Evolutionary conservation across 2,329 filamentous ascomycete genomes (phyloP), one percentile per base, ranked within the genome.

Genomic region (Akanthomyces lecanii): DNA sequence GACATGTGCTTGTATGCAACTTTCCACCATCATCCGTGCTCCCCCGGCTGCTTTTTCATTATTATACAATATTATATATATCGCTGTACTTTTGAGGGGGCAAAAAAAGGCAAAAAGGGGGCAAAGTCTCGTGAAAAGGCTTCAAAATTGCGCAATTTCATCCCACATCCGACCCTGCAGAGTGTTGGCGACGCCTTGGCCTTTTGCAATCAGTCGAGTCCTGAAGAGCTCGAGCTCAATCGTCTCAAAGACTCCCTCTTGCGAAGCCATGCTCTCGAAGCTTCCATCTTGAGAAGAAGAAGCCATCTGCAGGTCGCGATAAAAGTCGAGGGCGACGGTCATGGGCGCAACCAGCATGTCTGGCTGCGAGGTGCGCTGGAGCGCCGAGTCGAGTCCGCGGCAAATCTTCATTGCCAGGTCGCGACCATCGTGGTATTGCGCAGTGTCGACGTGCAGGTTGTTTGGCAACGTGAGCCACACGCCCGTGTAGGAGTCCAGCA

Each of bases 331-430:
- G 0, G 76, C 79, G 16, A 79, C 74, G 8, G 70, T 73, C 69
- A 83, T 73, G 4, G 80, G 79, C 12, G 74, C 74, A 10, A 75
- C 68, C 18, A 83, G 67, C 66, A 81, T 66, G 64, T 82, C 80
- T 1, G 80, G 81, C 71, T 82, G 80, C 16, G 74, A 73, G 1
- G 76, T 80, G 3, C 70, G 72, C 7, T 69, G 71, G 5, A 84
- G 72, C 0, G 77, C 77, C 51, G 76, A 80, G 64, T 84, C 82
- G 5, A 85, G 70, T 3, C 78, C 77, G 47, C 81, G 77, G 66
- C 83, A 85, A 18, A 84, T 78, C 61, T 79, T 77, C 10, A 75
- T 76, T 0, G 82, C 82, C 40, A 82, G 71, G 57, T 78, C 74
- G 21, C 76, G 74, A 1, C 76, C 77, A 63, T 79, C 76, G 18